Evolutionary conservation across 257 asterid genomes (phyloP).

Genomic region (Solanum pinnatisectum): DNA sequence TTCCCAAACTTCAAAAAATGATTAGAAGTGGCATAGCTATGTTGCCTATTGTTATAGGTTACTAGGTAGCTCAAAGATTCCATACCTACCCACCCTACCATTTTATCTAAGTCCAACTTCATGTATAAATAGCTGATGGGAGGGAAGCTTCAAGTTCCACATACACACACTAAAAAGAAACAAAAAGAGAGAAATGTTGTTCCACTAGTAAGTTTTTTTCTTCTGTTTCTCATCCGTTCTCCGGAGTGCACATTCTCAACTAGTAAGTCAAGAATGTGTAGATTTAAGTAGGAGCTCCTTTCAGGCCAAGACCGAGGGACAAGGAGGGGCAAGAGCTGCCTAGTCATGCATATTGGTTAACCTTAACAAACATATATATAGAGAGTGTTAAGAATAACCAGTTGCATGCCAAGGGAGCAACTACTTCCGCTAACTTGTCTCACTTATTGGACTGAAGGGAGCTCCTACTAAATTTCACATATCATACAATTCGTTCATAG

Average conservation of each 20-base stretch:
- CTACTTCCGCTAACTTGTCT: slow-evolving; percentile 29
- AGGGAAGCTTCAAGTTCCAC: neutral
- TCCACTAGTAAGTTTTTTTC: neutral
- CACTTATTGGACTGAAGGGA: slow-evolving; percentile 52
- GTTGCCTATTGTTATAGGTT: neutral
- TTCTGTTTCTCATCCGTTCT: rapidly evolving
- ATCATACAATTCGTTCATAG: neutral
- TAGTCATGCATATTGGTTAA: slow-evolving; percentile 49
- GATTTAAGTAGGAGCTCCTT: slow-evolving; percentile 30
- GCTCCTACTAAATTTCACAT: slow-evolving; percentile 17
- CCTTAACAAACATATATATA: neutral
- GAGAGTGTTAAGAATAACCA: slow-evolving; percentile 21
- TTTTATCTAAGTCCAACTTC: neutral
- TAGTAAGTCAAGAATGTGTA: neutral
- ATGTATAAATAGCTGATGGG: neutral
- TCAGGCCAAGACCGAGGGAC: slow-evolving; percentile 40
- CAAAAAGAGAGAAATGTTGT: neutral
- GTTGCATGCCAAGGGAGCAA: slow-evolving; percentile 55
- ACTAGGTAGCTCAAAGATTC: neutral
- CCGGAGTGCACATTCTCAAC: too few species aligned
- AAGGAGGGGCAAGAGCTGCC: slow-evolving; percentile 46
- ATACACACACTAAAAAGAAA: neutral
- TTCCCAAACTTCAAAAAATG: neutral
- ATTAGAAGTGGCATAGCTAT: neutral
- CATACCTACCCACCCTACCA: neutral